A percentile compares a stretch with the other conserved stretches of the same genome.
phyloP scores from a whole-genome alignment of 805 yeast species.

The Hemisphaericaspora nanyangensis region DNA sequence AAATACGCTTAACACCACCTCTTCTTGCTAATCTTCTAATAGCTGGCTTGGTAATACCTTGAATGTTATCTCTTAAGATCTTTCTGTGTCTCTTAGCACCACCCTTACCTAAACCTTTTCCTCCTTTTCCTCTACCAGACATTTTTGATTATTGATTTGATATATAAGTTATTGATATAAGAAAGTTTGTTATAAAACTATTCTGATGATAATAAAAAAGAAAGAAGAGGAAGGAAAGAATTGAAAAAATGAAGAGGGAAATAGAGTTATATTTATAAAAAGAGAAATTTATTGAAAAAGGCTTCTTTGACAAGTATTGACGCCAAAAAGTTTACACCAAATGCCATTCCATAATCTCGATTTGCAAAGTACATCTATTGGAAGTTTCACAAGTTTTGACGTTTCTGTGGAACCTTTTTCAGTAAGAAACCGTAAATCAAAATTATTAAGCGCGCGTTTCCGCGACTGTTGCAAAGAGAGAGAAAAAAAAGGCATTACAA shows the following conservation, averaged over 20 bases:
- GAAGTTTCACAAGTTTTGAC: too few relatives aligned
- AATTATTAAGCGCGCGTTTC: too few relatives aligned
- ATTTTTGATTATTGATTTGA: slow-evolving; percentile 32
- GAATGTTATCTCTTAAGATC: slow-evolving; percentile 98
- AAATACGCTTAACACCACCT: slow-evolving; percentile 99
- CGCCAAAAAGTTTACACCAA: too few relatives aligned
- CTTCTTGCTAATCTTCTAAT: slow-evolving; percentile 99
- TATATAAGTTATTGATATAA: neutral
- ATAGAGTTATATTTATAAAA: slow-evolving; percentile 2
- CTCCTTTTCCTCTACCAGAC: slow-evolving; percentile 99
- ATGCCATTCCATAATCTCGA: too few relatives aligned
- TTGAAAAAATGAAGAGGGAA: neutral
- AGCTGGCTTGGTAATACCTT: slow-evolving; percentile 99
- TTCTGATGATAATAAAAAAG: neutral
- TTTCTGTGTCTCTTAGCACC: slow-evolving; percentile 99
- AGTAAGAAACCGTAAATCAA: too few relatives aligned
- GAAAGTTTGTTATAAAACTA: slow-evolving; percentile 5
- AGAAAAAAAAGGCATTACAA: too few relatives aligned
- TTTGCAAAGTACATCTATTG: too few relatives aligned
- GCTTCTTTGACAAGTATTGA: too few relatives aligned
- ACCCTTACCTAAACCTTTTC: slow-evolving; percentile 99
- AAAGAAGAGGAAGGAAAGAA: slow-evolving; percentile 1
- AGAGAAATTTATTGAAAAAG: too few relatives aligned
- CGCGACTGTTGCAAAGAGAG: too few relatives aligned
- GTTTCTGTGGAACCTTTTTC: too few relatives aligned